Base-by-base conservation (phyloP, 2,329 filamentous ascomycete genomes). In the Phyllosticta citriasiana region DNA sequence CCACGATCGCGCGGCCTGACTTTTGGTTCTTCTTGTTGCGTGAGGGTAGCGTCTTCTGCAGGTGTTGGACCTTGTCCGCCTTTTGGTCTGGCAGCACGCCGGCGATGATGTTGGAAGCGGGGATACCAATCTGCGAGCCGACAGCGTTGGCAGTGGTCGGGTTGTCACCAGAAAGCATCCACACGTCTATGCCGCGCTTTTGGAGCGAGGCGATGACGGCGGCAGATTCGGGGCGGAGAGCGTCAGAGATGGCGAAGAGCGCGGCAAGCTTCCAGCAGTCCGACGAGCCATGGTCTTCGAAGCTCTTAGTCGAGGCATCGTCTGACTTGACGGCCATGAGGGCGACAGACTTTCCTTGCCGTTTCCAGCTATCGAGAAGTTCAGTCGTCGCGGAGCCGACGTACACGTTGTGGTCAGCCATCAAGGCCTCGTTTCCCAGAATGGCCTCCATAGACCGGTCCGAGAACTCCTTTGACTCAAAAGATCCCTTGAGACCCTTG, bases 81-180 rank as follows among this genome's bases (percentile, higher is more conserved):
- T 97, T 97, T 66, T 94, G 83, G 19, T 87, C 85, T 0, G 93
- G 92, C 10, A 96, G 83, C 4, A 96, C 91, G 65, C 90, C 90
- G 10, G 92, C 91, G 64, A 96, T 88, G 65, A 97, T 87, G 70
- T 95, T 89, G 60, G 79, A 76, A 0, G 79, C 68, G 0, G 84
- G 81, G 65, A 97, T 96, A 24, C 89, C 89, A 19, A 96, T 80
- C 68, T 84, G 84, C 1, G 80, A 76, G 0, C 88, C 92, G 2
- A 97, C 89, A 0, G 91, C 90, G 22, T 82, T 79, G 2, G 92
- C 92, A 0, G 92, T 97, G n/a, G 79, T 85, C n/a, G 79, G 77
- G 69, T 96, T 96, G 77, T 97, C 92, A 30, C 92, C 92, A 0
- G 91, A 95, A 47, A 96, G 85, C 90, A 97, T 95, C 85, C 88